Base-by-base conservation (phyloP, 1,284 basidiomycete species). In the Cystobasidiaceae sp. region DNA sequence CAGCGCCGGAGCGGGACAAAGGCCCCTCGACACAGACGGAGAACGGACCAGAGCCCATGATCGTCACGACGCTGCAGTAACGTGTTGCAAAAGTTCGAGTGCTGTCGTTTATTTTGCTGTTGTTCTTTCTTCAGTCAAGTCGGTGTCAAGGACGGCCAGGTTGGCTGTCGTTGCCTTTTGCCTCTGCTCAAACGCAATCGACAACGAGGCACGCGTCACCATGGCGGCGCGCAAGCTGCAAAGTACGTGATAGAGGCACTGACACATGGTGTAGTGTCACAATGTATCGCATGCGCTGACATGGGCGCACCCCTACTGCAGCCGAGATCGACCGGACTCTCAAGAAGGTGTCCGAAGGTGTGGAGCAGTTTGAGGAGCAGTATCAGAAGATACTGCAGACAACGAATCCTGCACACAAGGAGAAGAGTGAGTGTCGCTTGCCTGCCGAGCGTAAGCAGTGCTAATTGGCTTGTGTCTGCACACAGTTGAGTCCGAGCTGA, bases 331-430 rank as follows among this genome's bases (percentile, higher is more conserved):
- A 96, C 84, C 85, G 89, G 76, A 96, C 92, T 60, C 82, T 96
- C 74, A 97, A 97, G 82, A 91, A 90, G 81, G 91, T 97, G 72
- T 74, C 86, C 37, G 89, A 93, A 79, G 93, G 93, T 69, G 90
- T 96, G 71, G 93, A 96, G 81, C 81, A 89, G 73, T 97, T 97
- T 77, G 93, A 96, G 79, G 85, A 70, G 68, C 93, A 94, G 76
- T 94, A 93, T 77, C 91, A 93, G 77, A 97, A 96, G 84, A 93
- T 97, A 85, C 88, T 73, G 44, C 84, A 88, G 67, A 89, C 90
- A 8, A 89, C 89, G 46, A 96, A 94, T 79, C 86, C 89, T 76
- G 91, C 92, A 0, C 92, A 96, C 84, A 96, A 96, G 79, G 93
- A 96, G 83, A 67, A 67, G 54, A 54, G 66, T 67, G 49, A 39